Percentiles rank a stretch among this genome's conserved stretches.
Evolutionary conservation across 805 yeast species (phyloP).

Genomic region (Isabelozyma heimii): DNA sequence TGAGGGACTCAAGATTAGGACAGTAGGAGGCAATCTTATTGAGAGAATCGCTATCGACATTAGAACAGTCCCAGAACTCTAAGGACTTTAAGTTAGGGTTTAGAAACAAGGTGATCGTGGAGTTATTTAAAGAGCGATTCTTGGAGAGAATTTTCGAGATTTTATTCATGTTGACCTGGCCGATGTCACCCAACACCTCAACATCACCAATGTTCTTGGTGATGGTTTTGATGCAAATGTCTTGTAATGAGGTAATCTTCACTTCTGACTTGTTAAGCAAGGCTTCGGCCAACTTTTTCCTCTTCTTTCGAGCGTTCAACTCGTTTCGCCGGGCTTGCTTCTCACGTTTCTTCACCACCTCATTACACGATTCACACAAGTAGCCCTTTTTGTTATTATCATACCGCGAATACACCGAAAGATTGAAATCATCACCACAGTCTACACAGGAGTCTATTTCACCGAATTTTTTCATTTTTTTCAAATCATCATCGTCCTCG

Average conservation of each 20-base stretch:
- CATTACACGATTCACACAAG: conserved; percentile 62
- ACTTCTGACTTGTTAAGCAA: conserved; percentile 69
- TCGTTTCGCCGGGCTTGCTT: conserved; percentile 49
- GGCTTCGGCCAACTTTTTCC: conserved; percentile 82
- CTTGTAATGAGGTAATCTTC: conserved; percentile 72
- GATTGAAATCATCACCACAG: conserved; percentile 57
- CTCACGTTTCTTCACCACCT: conserved; percentile 37
- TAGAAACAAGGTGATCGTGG: conserved; percentile 72
- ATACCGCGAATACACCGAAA: conserved; percentile 65
- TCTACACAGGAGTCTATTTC: conserved; percentile 61
- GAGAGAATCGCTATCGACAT: conserved; percentile 61
- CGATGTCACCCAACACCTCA: conserved; percentile 85
- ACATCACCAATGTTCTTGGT: conserved; percentile 68
- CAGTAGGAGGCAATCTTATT: conserved; percentile 73
- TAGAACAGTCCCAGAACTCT: conserved; percentile 92
- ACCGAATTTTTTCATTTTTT: conserved; percentile 35
- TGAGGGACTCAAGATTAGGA: conserved; percentile 65
- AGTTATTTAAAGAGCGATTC: conserved; percentile 74
- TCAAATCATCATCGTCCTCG: conserved; percentile 25
- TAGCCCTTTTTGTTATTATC: conserved; percentile 56
- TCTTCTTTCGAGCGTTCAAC: conserved; percentile 63
- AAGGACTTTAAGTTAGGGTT: conserved; percentile 54
- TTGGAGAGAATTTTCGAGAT: conserved; percentile 75
- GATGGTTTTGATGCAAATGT: conserved; percentile 68
- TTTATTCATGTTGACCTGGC: conserved; percentile 64